Conservation (phyloP, 352 stramenopile genomes). For the Globisporangium canariense region DNA sequence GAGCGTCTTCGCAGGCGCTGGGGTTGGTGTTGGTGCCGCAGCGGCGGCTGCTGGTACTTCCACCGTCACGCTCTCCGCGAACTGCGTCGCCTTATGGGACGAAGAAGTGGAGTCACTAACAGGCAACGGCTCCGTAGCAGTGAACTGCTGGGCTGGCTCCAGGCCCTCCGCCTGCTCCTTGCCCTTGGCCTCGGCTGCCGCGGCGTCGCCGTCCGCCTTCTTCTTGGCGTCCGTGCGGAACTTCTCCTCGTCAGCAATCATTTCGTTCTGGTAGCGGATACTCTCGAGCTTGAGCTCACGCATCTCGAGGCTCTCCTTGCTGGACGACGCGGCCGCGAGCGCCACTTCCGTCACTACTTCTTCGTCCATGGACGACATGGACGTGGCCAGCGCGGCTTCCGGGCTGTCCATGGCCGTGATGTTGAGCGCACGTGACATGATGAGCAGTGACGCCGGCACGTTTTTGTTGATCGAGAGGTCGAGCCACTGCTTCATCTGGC, state of each 20-base stretch:
- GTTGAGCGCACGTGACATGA: slow-evolving; percentile 98
- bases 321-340: slow-evolving; percentile 65
- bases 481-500: slow-evolving; percentile 96
- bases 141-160: background rate
- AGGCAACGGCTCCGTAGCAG: slow-evolving; percentile 1
- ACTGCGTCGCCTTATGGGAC: slow-evolving; percentile 14
- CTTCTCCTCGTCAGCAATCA: slow-evolving; percentile 90
- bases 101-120: background rate
- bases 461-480: slow-evolving; percentile 98
- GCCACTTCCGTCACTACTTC: slow-evolving; percentile 86
- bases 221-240: slow-evolving; percentile 85
- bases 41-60: slow-evolving; percentile 13
- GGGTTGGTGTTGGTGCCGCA: slow-evolving; percentile 17
- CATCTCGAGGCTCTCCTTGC: slow-evolving; percentile 68
- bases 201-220: slow-evolving; percentile 64
- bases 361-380: slow-evolving; percentile 87
- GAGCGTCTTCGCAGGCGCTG: slow-evolving; percentile 40
- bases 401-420: slow-evolving; percentile 86
- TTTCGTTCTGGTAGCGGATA: slow-evolving; percentile 96
- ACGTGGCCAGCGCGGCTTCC: slow-evolving; percentile 82
- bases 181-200: slow-evolving; percentile 29
- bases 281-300: slow-evolving; percentile 87
- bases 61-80: slow-evolving; percentile 7
- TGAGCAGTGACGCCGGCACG: slow-evolving; percentile 97
- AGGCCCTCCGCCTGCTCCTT: slow-evolving; percentile 19